A percentile compares a stretch with the other conserved stretches of the same genome.
phyloP scores from a whole-genome alignment of 441 rosid genomes.

The Pelargonium fulgidum region DNA sequence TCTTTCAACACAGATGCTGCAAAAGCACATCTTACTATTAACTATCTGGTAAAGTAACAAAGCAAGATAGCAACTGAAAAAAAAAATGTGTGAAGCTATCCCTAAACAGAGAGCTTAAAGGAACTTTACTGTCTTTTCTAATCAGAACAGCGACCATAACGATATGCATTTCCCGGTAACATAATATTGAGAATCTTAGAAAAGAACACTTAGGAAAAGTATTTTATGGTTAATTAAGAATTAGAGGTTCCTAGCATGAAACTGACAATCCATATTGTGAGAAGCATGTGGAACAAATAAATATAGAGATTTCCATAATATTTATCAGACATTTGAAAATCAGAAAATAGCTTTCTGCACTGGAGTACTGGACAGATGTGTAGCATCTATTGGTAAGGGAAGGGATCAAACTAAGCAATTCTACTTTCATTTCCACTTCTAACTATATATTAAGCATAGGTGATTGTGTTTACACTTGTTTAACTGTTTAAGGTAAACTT shows the following conservation, averaged over 20 bases:
- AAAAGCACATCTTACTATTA: slow-evolving; percentile 35
- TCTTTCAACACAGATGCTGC: slow-evolving; percentile 96
- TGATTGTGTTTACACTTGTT: neutral
- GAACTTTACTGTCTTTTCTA: neutral
- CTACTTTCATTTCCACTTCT: neutral
- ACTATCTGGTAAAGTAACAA: slow-evolving; percentile 21
- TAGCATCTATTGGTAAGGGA: no score
- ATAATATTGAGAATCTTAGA: neutral
- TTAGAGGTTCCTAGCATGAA: neutral
- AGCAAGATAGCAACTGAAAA: slow-evolving; percentile 11
- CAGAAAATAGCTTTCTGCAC: neutral
- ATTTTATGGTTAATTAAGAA: neutral
- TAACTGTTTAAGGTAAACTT: no score
- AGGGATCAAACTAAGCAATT: neutral
- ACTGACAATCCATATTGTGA: neutral
- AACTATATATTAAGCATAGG: neutral
- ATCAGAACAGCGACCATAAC: slow-evolving; percentile 1
- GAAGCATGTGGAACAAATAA: neutral
- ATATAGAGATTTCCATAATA: neutral
- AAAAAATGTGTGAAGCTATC: neutral
- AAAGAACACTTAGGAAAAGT: neutral
- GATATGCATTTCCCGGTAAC: neutral
- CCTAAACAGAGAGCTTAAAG: neutral
- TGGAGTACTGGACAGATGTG: neutral
- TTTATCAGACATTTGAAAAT: neutral